phyloP scores from a whole-genome alignment of 768 basidiomycete genomes.

The Trametes cingulata region DNA sequence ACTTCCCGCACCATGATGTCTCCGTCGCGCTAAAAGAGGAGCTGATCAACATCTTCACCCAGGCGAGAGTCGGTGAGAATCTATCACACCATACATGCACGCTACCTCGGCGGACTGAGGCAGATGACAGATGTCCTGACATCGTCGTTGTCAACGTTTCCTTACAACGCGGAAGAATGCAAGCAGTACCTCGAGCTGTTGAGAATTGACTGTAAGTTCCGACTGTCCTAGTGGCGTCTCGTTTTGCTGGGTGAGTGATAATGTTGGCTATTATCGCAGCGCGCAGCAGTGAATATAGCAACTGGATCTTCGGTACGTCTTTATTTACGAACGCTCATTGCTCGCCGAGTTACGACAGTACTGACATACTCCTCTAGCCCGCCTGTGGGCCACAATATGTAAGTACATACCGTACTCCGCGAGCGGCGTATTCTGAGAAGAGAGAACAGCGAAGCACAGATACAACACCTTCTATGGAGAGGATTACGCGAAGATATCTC shows the following conservation, averaged over 20 bases:
- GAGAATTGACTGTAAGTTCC: conserved; percentile 9
- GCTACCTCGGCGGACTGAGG: neutral
- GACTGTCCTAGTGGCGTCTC: too few relatives aligned
- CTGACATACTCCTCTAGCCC: conserved; percentile 17
- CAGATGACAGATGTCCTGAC: conserved; percentile 26
- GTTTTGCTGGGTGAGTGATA: neutral
- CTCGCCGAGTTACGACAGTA: neutral
- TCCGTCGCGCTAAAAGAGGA: conserved; percentile 5
- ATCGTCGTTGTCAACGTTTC: conserved; percentile 28
- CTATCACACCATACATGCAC: neutral
- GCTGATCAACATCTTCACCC: conserved; percentile 23
- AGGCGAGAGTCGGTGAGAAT: conserved; percentile 26
- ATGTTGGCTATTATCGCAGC: neutral
- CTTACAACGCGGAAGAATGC: conserved; percentile 26
- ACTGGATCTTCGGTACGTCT: conserved; percentile 21
- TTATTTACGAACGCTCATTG: too few relatives aligned
- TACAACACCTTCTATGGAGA: conserved; percentile 31
- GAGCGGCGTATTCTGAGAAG: too few relatives aligned
- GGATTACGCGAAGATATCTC: conserved; percentile 25
- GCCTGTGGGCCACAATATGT: conserved; percentile 25
- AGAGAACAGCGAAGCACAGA: conserved; percentile 17
- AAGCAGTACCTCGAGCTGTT: conserved; percentile 22
- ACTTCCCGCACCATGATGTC: conserved; percentile 28
- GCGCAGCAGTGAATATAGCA: conserved; percentile 9
- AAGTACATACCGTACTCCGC: neutral